Percentiles rank a stretch among this genome's conserved stretches.
Conservation (phyloP, 495 filamentous ascomycete genomes). For the Diplogelasinospora grovesii region DNA sequence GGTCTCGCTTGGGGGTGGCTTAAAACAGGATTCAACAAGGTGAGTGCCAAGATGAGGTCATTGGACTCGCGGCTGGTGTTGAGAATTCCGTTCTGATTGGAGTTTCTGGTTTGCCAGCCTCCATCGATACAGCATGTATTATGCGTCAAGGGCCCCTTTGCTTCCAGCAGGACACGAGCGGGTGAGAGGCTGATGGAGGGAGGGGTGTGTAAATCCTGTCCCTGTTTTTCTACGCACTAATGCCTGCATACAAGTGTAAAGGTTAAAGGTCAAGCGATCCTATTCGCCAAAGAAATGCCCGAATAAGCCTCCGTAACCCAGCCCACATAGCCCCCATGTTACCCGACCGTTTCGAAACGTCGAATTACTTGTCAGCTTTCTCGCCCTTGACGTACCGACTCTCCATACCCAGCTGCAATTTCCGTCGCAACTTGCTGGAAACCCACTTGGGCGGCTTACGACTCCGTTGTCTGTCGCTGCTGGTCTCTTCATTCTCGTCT, state of each 20-base stretch:
- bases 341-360: too few relatives aligned
- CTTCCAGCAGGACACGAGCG: too few relatives aligned
- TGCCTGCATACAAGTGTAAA: too few relatives aligned
- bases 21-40: conserved; percentile 10
- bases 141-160: conserved; percentile 4
- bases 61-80: not conserved
- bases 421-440: conserved; percentile 23
- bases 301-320: too few relatives aligned
- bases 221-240: too few relatives aligned
- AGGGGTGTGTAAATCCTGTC: too few relatives aligned
- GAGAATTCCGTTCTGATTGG: not conserved
- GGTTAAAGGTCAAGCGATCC: too few relatives aligned
- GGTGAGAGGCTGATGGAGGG: too few relatives aligned
- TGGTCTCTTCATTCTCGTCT: conserved; percentile 4
- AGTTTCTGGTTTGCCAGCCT: too few relatives aligned
- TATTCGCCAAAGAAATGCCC: too few relatives aligned
- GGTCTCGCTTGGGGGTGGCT: not conserved
- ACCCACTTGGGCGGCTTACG: conserved; percentile 16
- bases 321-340: too few relatives aligned
- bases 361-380: conserved; percentile 7
- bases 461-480: conserved; percentile 1
- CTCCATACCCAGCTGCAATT: conserved; percentile 32
- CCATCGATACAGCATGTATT: not conserved
- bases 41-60: conserved; percentile 12
- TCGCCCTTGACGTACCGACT: conserved; percentile 32